Base-by-base conservation (phyloP, 306 rosid genomes). In the Inga leiocalycina region DNA sequence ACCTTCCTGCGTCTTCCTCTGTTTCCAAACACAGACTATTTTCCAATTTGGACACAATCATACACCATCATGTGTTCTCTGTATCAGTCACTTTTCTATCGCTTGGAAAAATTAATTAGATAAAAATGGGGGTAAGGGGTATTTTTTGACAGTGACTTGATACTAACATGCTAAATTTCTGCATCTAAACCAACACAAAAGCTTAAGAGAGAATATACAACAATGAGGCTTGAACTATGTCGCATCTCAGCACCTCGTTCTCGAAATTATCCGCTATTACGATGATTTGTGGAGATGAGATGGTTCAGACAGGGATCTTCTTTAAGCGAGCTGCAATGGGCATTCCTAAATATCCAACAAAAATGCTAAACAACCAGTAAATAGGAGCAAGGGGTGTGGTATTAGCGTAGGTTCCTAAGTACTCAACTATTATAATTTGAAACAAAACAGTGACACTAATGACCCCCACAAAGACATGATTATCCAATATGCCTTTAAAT, bases 321-420 rank as follows among this genome's bases (percentile, higher is more conserved):
- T 96, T 94, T 81, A 96, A 86, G 71, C 22, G 74, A 76, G 92
- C 88, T 43, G 98, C 97, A 66, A 96, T 88, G 3, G 94, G 97
- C 99, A 93, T 84, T 45, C 99, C 93, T 68, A 88, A 14, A 75
- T 90, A 92, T 75, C 99, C 99, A 35, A 88, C 37, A 59, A 78
- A 71, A 51, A 94, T 35, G 74, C 97, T 84, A 32, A 89, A 68
- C n/a, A 91, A 65, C 99, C 99, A 96, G 68, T 96, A 94, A 3
- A 84, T 56, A 35, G 87, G 80, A 73, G 87, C 85, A 52, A 96
- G 94, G 22, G 97, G 97, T 24, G 94, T 66, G 62, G 99, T 96
- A 89, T 89, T 96, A 59, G 99, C 98, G 83, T 92, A 96, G 32
- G 87, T 90, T 83, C 99, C 99, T 71, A 96, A 80, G 81, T 88